Percentiles rank a stretch among this genome's conserved stretches.
Evolutionary conservation across 805 yeast species (phyloP).

Genomic region (Torulaspora gathmanii): DNA sequence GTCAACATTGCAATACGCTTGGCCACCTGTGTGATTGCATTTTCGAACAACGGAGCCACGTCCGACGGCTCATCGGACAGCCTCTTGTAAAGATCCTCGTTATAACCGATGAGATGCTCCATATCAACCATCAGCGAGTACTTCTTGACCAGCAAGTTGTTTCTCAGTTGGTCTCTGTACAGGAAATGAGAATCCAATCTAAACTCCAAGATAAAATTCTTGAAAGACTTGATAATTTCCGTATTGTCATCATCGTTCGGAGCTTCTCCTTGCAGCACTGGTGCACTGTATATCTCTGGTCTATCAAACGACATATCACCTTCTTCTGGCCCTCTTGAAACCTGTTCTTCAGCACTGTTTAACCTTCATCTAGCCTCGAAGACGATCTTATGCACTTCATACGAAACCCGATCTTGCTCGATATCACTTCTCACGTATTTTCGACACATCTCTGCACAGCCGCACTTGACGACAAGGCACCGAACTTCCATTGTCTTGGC

Average conservation of each 20-base stretch:
- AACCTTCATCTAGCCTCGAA: no score
- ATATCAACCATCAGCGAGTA: slow-evolving; percentile 70
- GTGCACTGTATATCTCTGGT: slow-evolving; percentile 68
- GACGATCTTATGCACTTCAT: no score
- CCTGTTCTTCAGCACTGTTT: not conserved
- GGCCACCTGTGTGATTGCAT: slow-evolving; percentile 80
- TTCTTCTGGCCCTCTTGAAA: not conserved
- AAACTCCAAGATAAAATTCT: slow-evolving; percentile 77
- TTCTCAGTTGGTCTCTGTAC: slow-evolving; percentile 87
- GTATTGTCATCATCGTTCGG: slow-evolving; percentile 57
- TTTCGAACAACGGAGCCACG: slow-evolving; percentile 80
- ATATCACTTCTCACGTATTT: no score
- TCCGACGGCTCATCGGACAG: slow-evolving; percentile 83
- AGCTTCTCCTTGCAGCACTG: slow-evolving; percentile 81
- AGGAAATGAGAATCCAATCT: slow-evolving; percentile 76
- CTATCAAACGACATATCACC: slow-evolving; percentile 63
- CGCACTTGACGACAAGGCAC: no score
- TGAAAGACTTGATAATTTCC: slow-evolving; percentile 72
- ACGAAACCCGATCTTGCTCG: no score
- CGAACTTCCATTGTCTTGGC: no score
- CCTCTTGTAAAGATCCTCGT: slow-evolving; percentile 82
- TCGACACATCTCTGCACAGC: no score
- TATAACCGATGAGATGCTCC: slow-evolving; percentile 80
- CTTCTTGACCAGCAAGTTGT: slow-evolving; percentile 72
- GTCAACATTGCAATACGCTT: slow-evolving; percentile 51